A percentile compares a stretch with the other conserved stretches of the same genome.
phyloP scores from a whole-genome alignment of 2,329 filamentous ascomycete species.

The Endothia cerciana region DNA sequence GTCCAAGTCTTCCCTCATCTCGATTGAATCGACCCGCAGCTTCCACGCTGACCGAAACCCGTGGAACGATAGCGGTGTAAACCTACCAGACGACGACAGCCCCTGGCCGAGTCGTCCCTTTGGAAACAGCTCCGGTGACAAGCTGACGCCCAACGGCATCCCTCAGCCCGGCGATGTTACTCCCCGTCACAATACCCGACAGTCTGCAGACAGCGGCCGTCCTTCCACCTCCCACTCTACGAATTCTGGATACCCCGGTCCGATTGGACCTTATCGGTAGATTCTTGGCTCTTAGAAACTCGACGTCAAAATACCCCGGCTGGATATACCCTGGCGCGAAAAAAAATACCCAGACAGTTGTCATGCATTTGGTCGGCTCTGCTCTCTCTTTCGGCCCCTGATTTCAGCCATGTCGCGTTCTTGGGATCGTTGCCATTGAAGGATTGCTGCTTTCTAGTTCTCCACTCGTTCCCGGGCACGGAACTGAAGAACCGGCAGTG shows the following conservation, averaged over 20 bases:
- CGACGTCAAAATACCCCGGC: conserved; percentile 57
- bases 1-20: conserved; percentile 94
- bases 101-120: conserved; percentile 66
- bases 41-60: conserved; percentile 90
- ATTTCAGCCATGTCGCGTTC: conserved; percentile 36
- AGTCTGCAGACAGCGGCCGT: conserved; percentile 88
- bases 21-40: conserved; percentile 92
- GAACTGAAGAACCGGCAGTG: conserved; percentile 3
- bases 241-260: conserved; percentile 93
- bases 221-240: conserved; percentile 95
- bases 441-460: conserved; percentile 1
- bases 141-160: conserved; percentile 59
- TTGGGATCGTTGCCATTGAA: conserved; percentile 31
- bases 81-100: conserved; percentile 85
- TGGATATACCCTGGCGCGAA: conserved; percentile 69
- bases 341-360: conserved; percentile 53
- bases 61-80: conserved; percentile 97
- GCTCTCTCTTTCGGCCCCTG: conserved; percentile 43
- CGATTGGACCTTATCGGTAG: conserved; percentile 90
- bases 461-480: neutral
- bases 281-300: conserved; percentile 49
- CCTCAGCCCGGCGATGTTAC: conserved; percentile 80
- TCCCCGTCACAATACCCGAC: conserved; percentile 80
- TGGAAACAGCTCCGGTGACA: conserved; percentile 67
- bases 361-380: conserved; percentile 51